Percentiles rank a stretch among this genome's conserved stretches.
Evolutionary conservation across 306 rosid genomes (phyloP).

Genomic region (Trifolium dubium): DNA sequence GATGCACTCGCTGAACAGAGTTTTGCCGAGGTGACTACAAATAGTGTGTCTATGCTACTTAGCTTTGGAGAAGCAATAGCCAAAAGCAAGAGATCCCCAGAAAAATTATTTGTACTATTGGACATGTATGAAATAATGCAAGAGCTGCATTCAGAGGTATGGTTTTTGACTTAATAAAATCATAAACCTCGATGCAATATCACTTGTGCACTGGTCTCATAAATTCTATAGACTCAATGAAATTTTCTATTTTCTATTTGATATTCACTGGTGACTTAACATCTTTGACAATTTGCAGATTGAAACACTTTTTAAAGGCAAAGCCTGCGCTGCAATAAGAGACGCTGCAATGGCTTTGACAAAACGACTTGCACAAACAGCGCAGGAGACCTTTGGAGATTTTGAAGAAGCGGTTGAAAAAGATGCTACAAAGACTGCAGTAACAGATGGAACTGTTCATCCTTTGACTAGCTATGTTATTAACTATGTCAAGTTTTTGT

Average conservation of each 20-base stretch:
- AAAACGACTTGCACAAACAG: conserved; percentile 89
- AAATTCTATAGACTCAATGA: conserved; percentile 11
- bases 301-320: conserved; percentile 79
- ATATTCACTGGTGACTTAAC: neutral
- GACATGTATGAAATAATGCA: conserved; percentile 99
- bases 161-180: conserved; percentile 23
- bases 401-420: conserved; percentile 97
- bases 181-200: conserved; percentile 5
- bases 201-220: conserved; percentile 18
- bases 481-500: conserved; percentile 92
- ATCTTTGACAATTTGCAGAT: conserved; percentile 58
- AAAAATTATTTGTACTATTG: conserved; percentile 91
- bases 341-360: conserved; percentile 85
- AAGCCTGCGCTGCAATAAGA: conserved; percentile 78
- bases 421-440: conserved; percentile 96
- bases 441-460: conserved; percentile 95
- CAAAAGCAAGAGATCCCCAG: conserved; percentile 93
- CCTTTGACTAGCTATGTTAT: conserved; percentile 97
- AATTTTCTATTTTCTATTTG: conserved; percentile 7
- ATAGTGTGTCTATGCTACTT: conserved; percentile 84
- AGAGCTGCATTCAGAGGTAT: conserved; percentile 96
- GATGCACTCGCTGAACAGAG: conserved; percentile 87
- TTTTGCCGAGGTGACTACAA: conserved; percentile 90
- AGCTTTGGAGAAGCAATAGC: conserved; percentile 99
- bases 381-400: conserved; percentile 93